Percentiles rank a stretch among this genome's conserved stretches.
Conservation (phyloP, 176 grass and related monocot genomes). For the Avena sativa region DNA sequence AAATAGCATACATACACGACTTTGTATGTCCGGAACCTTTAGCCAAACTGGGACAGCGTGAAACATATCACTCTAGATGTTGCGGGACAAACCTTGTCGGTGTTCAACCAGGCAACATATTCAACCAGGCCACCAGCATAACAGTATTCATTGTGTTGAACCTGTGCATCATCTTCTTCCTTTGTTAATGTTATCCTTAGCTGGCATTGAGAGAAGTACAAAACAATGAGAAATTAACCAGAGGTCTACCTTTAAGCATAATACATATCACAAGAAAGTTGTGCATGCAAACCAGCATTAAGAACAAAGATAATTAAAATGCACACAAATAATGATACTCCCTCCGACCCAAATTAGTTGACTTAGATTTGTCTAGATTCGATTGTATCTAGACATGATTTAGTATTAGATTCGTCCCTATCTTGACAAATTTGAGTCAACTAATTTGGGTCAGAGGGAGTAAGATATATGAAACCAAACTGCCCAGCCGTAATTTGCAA, state of each 20-base stretch:
- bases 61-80: conserved; percentile 31
- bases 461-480: conserved; percentile 21
- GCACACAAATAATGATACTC: conserved; percentile 21
- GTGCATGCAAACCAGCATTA: conserved; percentile 6
- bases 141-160: conserved; percentile 82
- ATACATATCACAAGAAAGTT: conserved; percentile 13
- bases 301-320: conserved; percentile 23
- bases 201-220: conserved; percentile 54
- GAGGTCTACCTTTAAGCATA: conserved; percentile 22
- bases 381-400: no score
- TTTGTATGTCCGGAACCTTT: not conserved
- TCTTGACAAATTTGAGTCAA: no score
- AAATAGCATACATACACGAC: not conserved
- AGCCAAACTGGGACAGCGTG: conserved; percentile 27
- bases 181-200: conserved; percentile 87
- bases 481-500: not conserved
- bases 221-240: conserved; percentile 37
- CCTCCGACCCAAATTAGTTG: no score
- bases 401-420: no score
- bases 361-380: no score
- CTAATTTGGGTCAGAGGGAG: no score
- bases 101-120: conserved; percentile 98
- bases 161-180: conserved; percentile 61
- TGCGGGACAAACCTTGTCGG: conserved; percentile 76
- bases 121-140: conserved; percentile 95